Conservation (phyloP, 305 asterid species). For the Coffea humblotiana region DNA sequence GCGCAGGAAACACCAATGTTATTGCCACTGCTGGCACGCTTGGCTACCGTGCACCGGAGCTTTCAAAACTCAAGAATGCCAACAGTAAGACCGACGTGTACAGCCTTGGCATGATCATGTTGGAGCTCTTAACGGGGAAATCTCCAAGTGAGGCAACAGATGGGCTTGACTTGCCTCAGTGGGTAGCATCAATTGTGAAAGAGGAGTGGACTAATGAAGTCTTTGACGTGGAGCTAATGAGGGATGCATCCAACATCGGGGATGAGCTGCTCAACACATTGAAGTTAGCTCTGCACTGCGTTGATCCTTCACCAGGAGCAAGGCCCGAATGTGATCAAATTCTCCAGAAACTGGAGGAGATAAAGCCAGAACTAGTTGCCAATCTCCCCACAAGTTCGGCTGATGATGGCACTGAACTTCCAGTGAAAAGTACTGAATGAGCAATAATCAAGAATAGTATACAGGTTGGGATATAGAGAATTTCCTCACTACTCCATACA, state of each 20-base stretch:
- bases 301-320: slow-evolving; percentile 64
- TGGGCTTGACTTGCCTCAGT: slow-evolving; percentile 53
- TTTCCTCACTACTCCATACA: neutral
- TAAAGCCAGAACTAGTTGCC: slow-evolving; percentile 41
- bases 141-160: slow-evolving; percentile 56
- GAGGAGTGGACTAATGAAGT: slow-evolving; percentile 83
- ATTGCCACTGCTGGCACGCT: slow-evolving; percentile 61
- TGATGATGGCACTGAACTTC: slow-evolving; percentile 31
- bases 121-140: slow-evolving; percentile 70
- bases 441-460: neutral
- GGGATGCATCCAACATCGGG: slow-evolving; percentile 49
- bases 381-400: slow-evolving; percentile 21
- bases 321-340: slow-evolving; percentile 69
- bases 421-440: slow-evolving; percentile 30
- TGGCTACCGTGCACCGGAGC: slow-evolving; percentile 74
- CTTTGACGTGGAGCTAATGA: slow-evolving; percentile 65
- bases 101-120: slow-evolving; percentile 67
- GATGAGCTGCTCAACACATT: slow-evolving; percentile 62
- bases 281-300: slow-evolving; percentile 74
- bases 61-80: slow-evolving; percentile 54
- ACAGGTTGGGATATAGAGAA: neutral
- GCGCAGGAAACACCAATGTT: slow-evolving; percentile 55
- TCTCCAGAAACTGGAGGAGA: slow-evolving; percentile 62
- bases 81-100: slow-evolving; percentile 57
- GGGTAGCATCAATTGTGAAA: slow-evolving; percentile 61